Percentiles rank a stretch among this genome's conserved stretches.
Evolutionary conservation across 1,284 basidiomycete species (phyloP).

Genomic region (Anthracocystis walkeri): DNA sequence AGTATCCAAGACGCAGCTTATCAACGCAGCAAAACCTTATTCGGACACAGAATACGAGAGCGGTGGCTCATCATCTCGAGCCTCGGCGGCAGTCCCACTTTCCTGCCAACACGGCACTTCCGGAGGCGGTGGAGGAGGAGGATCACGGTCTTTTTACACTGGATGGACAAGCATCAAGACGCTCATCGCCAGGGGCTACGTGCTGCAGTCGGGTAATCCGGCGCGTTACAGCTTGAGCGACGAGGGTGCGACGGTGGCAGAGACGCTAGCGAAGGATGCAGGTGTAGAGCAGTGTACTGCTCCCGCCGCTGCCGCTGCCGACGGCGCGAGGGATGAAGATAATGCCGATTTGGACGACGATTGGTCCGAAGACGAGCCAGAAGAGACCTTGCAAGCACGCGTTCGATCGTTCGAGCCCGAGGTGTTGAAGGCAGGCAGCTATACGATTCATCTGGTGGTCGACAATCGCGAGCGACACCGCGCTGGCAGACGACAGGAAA

Average conservation of each 20-base stretch:
- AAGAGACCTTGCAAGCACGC: conserved; percentile 11
- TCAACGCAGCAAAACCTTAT: conserved; percentile 58
- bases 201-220: conserved; percentile 65
- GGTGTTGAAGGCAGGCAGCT: conserved; percentile 71
- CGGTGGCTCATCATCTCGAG: conserved; percentile 33
- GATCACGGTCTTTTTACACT: conserved; percentile 54
- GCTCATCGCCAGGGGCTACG: conserved; percentile 65
- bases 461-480: conserved; percentile 73
- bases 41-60: conserved; percentile 64
- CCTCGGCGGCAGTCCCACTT: conserved; percentile 38
- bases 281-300: conserved; percentile 17
- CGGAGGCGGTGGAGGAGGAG: conserved; percentile 21
- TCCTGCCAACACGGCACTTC: conserved; percentile 25
- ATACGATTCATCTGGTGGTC: conserved; percentile 73
- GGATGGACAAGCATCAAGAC: conserved; percentile 69
- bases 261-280: conserved; percentile 40
- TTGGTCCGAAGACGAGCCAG: conserved; percentile 31
- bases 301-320: not conserved
- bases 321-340: not conserved
- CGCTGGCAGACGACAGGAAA: conserved; percentile 28
- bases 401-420: conserved; percentile 63
- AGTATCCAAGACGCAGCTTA: conserved; percentile 61
- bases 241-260: conserved; percentile 59
- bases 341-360: conserved; percentile 16
- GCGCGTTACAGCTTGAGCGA: conserved; percentile 62